Evolutionary conservation across 2,329 filamentous ascomycete genomes (phyloP).

Genomic region (Thielaviopsis populi): DNA sequence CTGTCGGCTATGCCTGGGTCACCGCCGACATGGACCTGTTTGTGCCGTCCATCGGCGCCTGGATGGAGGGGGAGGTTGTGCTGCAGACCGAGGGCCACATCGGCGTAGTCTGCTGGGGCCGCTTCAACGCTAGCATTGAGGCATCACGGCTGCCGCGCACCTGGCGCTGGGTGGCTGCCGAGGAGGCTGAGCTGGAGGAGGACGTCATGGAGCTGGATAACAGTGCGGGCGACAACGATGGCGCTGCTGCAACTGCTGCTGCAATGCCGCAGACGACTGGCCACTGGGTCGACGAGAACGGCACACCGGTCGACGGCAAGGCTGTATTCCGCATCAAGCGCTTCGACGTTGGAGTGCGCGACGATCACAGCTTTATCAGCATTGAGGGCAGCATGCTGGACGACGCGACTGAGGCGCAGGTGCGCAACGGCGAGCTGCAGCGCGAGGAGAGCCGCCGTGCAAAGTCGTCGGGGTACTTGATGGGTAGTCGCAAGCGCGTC

Average conservation of each 20-base stretch:
- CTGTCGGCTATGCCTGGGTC: constrained; percentile 73
- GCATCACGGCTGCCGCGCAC: constrained; percentile 55
- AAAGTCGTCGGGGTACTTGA: constrained; percentile 12
- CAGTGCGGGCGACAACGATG: constrained; percentile 27
- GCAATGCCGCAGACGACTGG: constrained; percentile 25
- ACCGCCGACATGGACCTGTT: constrained; percentile 79
- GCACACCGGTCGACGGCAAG: constrained; percentile 53
- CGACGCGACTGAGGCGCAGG: constrained; percentile 46
- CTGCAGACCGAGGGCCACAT: constrained; percentile 80
- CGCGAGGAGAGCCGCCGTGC: constrained; percentile 10
- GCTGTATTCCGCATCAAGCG: constrained; percentile 69
- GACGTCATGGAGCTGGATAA: constrained; percentile 37
- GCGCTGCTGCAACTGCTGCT: not conserved
- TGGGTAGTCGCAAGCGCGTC: constrained; percentile 3
- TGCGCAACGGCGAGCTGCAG: constrained; percentile 31
- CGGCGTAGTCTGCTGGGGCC: constrained; percentile 75
- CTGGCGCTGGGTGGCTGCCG: constrained; percentile 66
- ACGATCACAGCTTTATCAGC: constrained; percentile 64
- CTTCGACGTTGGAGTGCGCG: constrained; percentile 64
- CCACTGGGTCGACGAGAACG: constrained; percentile 61
- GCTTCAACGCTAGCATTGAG: constrained; percentile 83
- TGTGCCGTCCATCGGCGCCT: constrained; percentile 55
- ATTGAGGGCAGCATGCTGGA: constrained; percentile 78
- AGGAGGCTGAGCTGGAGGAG: constrained; percentile 29
- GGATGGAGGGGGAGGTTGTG: constrained; percentile 68